Percentiles rank a stretch among this genome's conserved stretches.
Conservation (phyloP, 495 filamentous ascomycete species). For the Penicillium desertorum region DNA sequence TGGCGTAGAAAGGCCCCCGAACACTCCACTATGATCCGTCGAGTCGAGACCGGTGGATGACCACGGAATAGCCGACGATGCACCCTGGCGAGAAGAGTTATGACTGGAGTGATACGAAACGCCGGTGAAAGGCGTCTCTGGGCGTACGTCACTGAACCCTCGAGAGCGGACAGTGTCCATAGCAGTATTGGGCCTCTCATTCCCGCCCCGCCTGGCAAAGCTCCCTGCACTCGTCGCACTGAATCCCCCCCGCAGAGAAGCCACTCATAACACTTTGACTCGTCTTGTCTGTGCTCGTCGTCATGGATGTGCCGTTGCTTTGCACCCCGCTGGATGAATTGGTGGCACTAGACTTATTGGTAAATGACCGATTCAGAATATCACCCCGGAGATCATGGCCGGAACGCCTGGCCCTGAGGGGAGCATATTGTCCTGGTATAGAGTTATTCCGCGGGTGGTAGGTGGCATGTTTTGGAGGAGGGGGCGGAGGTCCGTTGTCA, state of each 20-base stretch:
- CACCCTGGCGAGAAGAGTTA: conserved; percentile 58
- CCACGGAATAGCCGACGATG: conserved; percentile 51
- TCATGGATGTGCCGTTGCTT: conserved; percentile 71
- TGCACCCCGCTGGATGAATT: conserved; percentile 66
- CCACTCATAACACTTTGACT: conserved; percentile 91
- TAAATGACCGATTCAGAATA: conserved; percentile 71
- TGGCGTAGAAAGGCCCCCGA: conserved; percentile 82
- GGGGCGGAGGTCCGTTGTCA: conserved; percentile 57
- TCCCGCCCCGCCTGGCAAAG: conserved; percentile 64
- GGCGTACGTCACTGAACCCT: conserved; percentile 54
- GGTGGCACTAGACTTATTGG: conserved; percentile 82
- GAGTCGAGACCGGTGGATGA: conserved; percentile 33
- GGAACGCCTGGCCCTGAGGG: conserved; percentile 66
- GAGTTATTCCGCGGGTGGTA: conserved; percentile 48
- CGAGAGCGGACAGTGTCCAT: conserved; percentile 46
- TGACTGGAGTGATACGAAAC: conserved; percentile 85
- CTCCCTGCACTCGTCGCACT: conserved; percentile 96
- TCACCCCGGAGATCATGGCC: conserved; percentile 77
- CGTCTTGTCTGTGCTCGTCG: conserved; percentile 71
- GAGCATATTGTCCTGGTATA: conserved; percentile 39
- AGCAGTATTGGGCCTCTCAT: conserved; percentile 52
- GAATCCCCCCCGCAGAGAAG: conserved; percentile 81
- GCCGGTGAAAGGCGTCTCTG: conserved; percentile 72
- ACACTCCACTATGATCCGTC: conserved; percentile 51
- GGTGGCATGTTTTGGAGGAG: conserved; percentile 59